These are phyloP conservation scores for Epichloe glyceriae DNA, from an alignment of 2,329 filamentous ascomycete species.

Conservation along the genomic window DNA sequence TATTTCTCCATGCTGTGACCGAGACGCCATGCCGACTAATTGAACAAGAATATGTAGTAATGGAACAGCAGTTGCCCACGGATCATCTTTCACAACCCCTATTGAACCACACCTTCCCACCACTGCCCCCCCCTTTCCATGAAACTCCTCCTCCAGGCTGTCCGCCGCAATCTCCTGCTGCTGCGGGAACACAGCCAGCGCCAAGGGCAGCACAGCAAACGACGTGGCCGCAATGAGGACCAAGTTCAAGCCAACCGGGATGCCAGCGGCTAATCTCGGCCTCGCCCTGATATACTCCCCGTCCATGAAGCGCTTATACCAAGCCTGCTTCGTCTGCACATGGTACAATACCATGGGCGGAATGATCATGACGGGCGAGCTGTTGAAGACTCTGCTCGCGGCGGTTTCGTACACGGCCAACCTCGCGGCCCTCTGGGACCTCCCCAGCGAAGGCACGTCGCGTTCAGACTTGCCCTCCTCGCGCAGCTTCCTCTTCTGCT, in stretches of 20 bases:
- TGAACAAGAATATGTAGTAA: not conserved
- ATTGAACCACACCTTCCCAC: constrained; percentile 89
- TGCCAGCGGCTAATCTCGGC: constrained; percentile 44
- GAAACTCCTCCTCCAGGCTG: constrained; percentile 75
- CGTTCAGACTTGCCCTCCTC: constrained; percentile 48
- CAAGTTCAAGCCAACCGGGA: constrained; percentile 69
- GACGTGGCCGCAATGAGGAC: constrained; percentile 78
- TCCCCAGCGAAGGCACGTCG: constrained; percentile 62
- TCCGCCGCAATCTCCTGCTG: constrained; percentile 67
- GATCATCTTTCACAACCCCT: constrained; percentile 54
- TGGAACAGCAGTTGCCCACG: not conserved
- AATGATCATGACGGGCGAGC: constrained; percentile 93
- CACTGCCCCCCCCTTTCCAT: constrained; percentile 63
- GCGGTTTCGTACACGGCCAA: constrained; percentile 90
- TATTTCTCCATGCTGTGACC: not conserved
- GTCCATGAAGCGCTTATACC: constrained; percentile 32
- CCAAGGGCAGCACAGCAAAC: constrained; percentile 77
- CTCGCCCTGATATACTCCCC: constrained; percentile 68
- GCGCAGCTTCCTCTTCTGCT: constrained; percentile 47
- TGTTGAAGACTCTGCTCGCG: constrained; percentile 79
- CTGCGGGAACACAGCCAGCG: constrained; percentile 85
- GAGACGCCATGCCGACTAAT: not conserved
- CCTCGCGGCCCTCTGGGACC: constrained; percentile 75
- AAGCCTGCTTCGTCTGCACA: constrained; percentile 47
- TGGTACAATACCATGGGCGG: constrained; percentile 76